Evolutionary conservation across 2,329 filamentous ascomycete genomes (phyloP).

Genomic region (Raffaelea ambrosiae): DNA sequence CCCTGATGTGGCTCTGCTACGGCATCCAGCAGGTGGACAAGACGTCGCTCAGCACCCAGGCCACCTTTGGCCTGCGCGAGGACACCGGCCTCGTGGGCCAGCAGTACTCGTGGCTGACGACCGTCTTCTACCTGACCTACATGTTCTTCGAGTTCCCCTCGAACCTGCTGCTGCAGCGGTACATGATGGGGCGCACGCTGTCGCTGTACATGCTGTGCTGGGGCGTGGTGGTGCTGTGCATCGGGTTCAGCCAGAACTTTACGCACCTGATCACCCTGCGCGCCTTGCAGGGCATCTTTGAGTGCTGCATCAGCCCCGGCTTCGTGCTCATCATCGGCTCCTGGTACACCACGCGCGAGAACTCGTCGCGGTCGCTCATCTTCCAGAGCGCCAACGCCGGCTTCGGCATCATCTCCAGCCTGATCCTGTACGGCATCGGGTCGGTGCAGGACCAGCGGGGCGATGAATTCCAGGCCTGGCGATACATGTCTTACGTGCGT

Average conservation of each 20-base stretch:
- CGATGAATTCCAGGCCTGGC: conserved; percentile 25
- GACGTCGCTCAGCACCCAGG: conserved; percentile 29
- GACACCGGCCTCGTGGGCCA: conserved; percentile 18
- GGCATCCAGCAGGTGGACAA: conserved; percentile 41
- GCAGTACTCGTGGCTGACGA: conserved; percentile 20
- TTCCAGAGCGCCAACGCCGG: conserved; percentile 29
- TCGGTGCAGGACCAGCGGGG: conserved; percentile 18
- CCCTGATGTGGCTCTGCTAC: conserved; percentile 38
- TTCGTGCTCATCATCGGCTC: conserved; percentile 3
- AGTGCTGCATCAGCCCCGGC: conserved; percentile 5
- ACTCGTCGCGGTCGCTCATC: conserved; percentile 23
- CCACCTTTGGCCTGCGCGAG: conserved; percentile 26
- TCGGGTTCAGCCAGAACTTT: conserved; percentile 28
- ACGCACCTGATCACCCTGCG: conserved; percentile 25
- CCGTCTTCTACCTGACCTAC: conserved; percentile 26
- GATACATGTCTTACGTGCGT: conserved; percentile 24
- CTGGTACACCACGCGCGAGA: conserved; percentile 3
- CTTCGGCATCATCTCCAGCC: conserved; percentile 24
- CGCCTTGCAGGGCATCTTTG: conserved; percentile 24
- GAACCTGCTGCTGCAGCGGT: conserved; percentile 20
- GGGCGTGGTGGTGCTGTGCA: conserved; percentile 25
- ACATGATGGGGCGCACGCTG: conserved; percentile 16
- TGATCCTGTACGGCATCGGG: conserved; percentile 28
- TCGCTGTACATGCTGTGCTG: conserved; percentile 20
- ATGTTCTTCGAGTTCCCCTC: conserved; percentile 23